Conservation (phyloP, 768 basidiomycete genomes). For the Hericium coralloides region DNA sequence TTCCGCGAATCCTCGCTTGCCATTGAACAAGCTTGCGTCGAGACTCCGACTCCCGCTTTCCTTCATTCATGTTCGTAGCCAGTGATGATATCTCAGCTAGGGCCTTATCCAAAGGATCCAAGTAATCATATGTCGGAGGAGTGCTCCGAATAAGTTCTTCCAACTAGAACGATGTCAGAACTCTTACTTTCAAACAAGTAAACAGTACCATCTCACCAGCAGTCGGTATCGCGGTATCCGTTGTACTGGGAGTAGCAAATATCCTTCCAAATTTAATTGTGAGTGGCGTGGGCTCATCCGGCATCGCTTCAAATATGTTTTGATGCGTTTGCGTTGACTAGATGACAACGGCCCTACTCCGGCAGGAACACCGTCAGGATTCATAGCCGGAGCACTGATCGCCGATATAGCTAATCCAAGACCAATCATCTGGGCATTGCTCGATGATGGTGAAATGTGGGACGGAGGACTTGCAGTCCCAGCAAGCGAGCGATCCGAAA, state of each 20-base stretch:
- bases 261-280: conserved; percentile 90
- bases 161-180: conserved; percentile 35
- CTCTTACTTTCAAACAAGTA: background rate
- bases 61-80: conserved; percentile 96
- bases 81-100: conserved; percentile 80
- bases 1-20: conserved; percentile 83
- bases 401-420: conserved; percentile 50
- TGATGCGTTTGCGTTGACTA: conserved; percentile 83
- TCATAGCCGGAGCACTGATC: conserved; percentile 34
- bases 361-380: conserved; percentile 29
- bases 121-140: conserved; percentile 66
- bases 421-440: conserved; percentile 53
- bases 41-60: conserved; percentile 92
- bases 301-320: conserved; percentile 82
- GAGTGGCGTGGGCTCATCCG: conserved; percentile 85
- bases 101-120: conserved; percentile 79
- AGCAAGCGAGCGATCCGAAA: conserved; percentile 40
- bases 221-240: conserved; percentile 95
- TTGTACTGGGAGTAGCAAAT: conserved; percentile 90
- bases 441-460: conserved; percentile 49
- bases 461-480: conserved; percentile 32
- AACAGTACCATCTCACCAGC: conserved; percentile 47
- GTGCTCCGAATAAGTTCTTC: conserved; percentile 83
- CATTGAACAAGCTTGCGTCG: conserved; percentile 84
- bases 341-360: conserved; percentile 55